Base-by-base conservation (phyloP, 129 eudicot genomes). In the Centella asiatica region DNA sequence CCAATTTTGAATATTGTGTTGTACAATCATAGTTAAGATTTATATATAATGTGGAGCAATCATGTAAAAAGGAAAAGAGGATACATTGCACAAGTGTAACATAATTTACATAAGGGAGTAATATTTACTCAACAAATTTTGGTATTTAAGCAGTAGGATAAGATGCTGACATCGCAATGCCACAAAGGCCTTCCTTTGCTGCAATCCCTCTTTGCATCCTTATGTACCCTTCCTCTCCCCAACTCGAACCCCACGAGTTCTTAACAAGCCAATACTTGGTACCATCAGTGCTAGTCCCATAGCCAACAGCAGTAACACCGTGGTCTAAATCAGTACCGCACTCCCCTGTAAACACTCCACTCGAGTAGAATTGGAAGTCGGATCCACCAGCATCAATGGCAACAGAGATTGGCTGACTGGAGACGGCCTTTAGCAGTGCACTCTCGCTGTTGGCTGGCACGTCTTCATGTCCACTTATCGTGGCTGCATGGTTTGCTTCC, bases 361-460 rank as follows among this genome's bases (percentile, higher is more conserved):
- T 62, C 6, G 67, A 62, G 17, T 62, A 45, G 40, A 62, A 62
- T 27, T 62, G 67, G 32, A 62, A 45, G 1, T 62, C 67, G 5
- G 54, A 62, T 26, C 56, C 67, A 17, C 67, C 27, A 18, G 19
- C 67, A 45, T 28, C 55, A 45, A 62, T 44, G 39, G 56, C 54
- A 4, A 44, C 56, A 9, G 67, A 62, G 24, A 62, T 62, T 62
- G 55, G 67, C 28, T 62, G 67, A 28, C 28, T 62, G 27, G 55
- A 42, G 20, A 62, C 42, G 5, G 44, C 67, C 44, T 62, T 62
- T 5, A 62, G 53, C n/a, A 62, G 24, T 0, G 28, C 39, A 45
- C 55, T 45, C 56, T 62, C 67, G n/a, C 67, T 44, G 45, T 45
- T 62, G 55, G 56, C 67, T 10, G 67, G 55, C 18, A 62, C 55